Percentiles rank a stretch among this genome's conserved stretches.
Conservation (phyloP, 257 asterid genomes). For the Solanum appendiculatum region DNA sequence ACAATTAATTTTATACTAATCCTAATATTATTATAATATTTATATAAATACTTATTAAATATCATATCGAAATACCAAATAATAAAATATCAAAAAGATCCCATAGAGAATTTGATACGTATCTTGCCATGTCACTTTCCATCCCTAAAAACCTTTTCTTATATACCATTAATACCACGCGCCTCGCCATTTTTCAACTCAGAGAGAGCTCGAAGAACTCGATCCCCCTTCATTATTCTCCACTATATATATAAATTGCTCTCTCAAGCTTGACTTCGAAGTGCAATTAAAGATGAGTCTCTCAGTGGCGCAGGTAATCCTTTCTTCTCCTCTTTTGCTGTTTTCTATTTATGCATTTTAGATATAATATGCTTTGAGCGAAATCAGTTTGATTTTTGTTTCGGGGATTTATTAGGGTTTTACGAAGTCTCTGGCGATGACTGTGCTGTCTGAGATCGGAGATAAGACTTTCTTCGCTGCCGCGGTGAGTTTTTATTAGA, state of each 20-base stretch:
- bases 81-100: neutral
- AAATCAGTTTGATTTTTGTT: neutral
- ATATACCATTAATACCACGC: neutral
- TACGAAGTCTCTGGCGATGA: conserved; percentile 91
- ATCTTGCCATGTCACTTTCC: neutral
- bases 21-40: too few relatives aligned
- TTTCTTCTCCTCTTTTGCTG: neutral
- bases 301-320: conserved; percentile 30
- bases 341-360: neutral
- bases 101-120: neutral
- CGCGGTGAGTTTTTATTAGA: conserved; percentile 45
- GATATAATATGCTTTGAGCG: neutral
- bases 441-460: conserved; percentile 85
- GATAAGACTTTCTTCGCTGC: conserved; percentile 96
- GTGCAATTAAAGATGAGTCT: conserved; percentile 16
- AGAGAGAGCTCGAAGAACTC: neutral
- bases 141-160: neutral
- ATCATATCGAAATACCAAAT: neutral
- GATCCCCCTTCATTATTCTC: neutral
- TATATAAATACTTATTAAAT: too few relatives aligned
- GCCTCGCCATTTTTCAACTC: neutral
- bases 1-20: too few relatives aligned
- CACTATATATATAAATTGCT: neutral
- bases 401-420: conserved; percentile 46
- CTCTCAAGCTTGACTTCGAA: neutral